Evolutionary conservation across 495 filamentous ascomycete genomes (phyloP), one percentile per base, ranked within the genome.

Genomic region (Xylaria curta): DNA sequence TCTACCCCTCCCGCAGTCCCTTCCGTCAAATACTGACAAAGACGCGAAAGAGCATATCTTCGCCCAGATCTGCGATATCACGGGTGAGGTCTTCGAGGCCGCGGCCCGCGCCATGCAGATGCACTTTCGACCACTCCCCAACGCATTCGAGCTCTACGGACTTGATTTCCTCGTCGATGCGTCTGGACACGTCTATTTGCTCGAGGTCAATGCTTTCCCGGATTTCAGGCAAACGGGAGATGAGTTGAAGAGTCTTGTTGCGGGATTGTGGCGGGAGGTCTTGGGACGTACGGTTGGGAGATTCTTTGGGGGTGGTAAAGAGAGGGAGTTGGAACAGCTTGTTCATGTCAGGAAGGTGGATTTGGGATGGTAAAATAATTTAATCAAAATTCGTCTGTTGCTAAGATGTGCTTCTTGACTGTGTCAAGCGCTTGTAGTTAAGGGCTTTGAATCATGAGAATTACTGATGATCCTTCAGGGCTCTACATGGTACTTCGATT

Each of bases 191-290:
- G 87, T 89, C 26, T 97, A 88, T 86, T 80, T 98, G 76, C 80
- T 99, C 64, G 96, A 99, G 84, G 87, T 97, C n/a, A 99, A 99
- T 82, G 92, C 95, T 0, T 99, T 95, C 80, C 96, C 96, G 58
- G 96, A 99, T 81, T 98, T 98, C 76, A 88, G 81, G 76, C 95
- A 98, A 87, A 97, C 94, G 15, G 95, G 96, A 3, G 89, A 88
- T 13, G 88, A 90, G 61, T 79, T 93, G 69, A 90, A 84, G 75
- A 87, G 83, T 6, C 80, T 98, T 66, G 90, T 99, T 15, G 85
- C 82, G 5, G 91, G 91, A 38, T 82, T 99, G 68, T 94, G 95
- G 85, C 87, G 89, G 75, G 91, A 86, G 56, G 90, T 91, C 26
- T 86, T 97, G 17, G 84, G 88, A 65, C 81, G 87, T 73, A 93